A percentile compares a stretch with the other conserved stretches of the same genome.
Conservation (phyloP, 2,329 filamentous ascomycete species). For the Monilinia fructicola region DNA sequence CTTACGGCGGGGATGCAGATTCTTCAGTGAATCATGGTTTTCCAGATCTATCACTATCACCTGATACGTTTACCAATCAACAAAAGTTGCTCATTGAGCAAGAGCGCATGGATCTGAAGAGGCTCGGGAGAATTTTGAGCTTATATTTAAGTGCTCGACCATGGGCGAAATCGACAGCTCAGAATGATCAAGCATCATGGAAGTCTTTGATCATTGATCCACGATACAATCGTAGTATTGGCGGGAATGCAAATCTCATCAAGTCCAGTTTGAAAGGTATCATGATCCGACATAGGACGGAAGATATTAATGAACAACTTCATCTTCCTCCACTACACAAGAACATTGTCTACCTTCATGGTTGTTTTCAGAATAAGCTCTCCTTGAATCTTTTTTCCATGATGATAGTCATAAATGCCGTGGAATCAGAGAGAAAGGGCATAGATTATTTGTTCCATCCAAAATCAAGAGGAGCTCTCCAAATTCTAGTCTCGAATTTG, state of each 20-base stretch:
- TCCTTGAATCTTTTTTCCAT: constrained; percentile 83
- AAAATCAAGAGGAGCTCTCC: constrained; percentile 65
- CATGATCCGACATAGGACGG: constrained; percentile 75
- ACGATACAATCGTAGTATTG: constrained; percentile 50
- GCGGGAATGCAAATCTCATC: constrained; percentile 62
- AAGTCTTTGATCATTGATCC: constrained; percentile 66
- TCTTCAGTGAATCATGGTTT: neutral
- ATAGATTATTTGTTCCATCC: constrained; percentile 87
- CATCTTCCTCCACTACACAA: constrained; percentile 71
- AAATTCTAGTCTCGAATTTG: constrained; percentile 72
- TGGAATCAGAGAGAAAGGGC: constrained; percentile 82
- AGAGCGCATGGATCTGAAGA: constrained; percentile 64
- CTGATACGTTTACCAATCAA: neutral
- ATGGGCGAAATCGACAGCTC: constrained; percentile 63
- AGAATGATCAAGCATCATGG: constrained; percentile 66
- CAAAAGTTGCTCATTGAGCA: constrained; percentile 41
- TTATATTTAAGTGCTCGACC: constrained; percentile 75
- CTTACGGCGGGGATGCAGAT: constrained; percentile 68
- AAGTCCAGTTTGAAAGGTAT: constrained; percentile 70
- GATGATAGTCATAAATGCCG: constrained; percentile 79
- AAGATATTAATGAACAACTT: constrained; percentile 65
- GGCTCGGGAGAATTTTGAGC: constrained; percentile 63
- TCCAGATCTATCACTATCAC: too few species aligned
- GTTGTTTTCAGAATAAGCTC: constrained; percentile 80
- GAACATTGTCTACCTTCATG: constrained; percentile 70